Base-by-base conservation (phyloP, 495 filamentous ascomycete genomes). In the Choiromyces venosus region DNA sequence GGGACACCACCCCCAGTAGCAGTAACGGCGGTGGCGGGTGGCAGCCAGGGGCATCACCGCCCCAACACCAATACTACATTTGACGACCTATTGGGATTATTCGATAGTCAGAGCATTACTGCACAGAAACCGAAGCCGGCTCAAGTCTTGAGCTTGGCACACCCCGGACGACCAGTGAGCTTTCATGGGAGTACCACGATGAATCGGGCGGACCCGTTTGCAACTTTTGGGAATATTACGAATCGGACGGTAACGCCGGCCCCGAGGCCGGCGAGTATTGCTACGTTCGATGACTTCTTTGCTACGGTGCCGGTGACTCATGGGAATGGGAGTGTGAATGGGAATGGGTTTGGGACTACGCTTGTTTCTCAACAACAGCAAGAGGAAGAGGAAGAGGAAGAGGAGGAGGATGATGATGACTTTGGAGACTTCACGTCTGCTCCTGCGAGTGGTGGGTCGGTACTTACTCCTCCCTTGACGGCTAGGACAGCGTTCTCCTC, bases 341-440 rank as follows among this genome's bases (percentile, higher is more conserved):
- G 52, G 52, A 14, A 14, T 6, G 25, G 52, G 25, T 29, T 33
- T 61, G 52, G 52, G 52, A 29, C 52, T 29, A 61, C 52, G 3
- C 52, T 61, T 12, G n/a, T 29, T 72, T 40, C 67, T 78, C 14
- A 40, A 37, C 18, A 65, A 67, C 52, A 33, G 25, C 35, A 61
- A 37, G 73, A 68, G 8, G 66, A 35, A 36, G 71, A 37, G 19
- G 40, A 71, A 36, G 38, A 64, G 4, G 69, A 19, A 21, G 35
- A 42, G 14, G 73, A 70, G 18, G 76, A 73, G 21, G 76, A 76
- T 18, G 75, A 77, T n/a, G 77, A 79, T 40, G 77, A 79, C 14
- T 79, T 79, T 79, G 77, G 77, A 2, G 77, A 79, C 39, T 79
- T 79, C 40, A 39, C 76, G 10, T 79, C 76, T 65, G 77, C 77